These are phyloP conservation scores for Scutellaria barbata DNA, from an alignment of 257 asterid species.

Conservation along the genomic window DNA sequence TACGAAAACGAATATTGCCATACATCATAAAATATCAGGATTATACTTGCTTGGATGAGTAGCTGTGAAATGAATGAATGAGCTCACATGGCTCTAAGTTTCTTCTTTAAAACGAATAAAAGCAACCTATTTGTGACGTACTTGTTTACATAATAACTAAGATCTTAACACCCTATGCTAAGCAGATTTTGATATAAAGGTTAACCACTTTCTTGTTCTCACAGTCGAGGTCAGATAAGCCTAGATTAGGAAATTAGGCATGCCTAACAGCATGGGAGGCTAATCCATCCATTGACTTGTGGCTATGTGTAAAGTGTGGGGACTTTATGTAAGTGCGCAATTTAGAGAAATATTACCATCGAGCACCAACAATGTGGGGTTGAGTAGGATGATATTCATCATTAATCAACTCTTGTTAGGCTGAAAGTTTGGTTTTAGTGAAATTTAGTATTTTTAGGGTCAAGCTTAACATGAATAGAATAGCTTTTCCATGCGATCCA, in stretches of 20 bases:
- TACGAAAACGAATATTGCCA: background rate
- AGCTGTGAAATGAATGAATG: constrained; percentile 21
- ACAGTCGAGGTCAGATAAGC: background rate
- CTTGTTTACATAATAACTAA: background rate
- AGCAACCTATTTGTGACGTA: constrained; percentile 12
- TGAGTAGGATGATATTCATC: constrained; percentile 26
- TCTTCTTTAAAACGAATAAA: constrained; percentile 13
- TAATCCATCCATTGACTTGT: constrained; percentile 18
- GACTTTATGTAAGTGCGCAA: constrained; percentile 6
- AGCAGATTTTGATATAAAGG: too few species aligned
- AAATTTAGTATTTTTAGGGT: constrained; percentile 8
- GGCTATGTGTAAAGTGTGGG: constrained; percentile 26
- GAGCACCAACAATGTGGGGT: constrained; percentile 28
- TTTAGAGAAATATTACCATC: constrained; percentile 9
- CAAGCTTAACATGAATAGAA: constrained; percentile 11
- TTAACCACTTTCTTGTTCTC: background rate
- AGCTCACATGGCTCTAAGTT: constrained; percentile 24
- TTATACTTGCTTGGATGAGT: constrained; percentile 1
- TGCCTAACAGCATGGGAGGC: constrained; percentile 15
- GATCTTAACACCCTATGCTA: too few species aligned
- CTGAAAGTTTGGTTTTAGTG: constrained; percentile 7
- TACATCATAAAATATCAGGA: constrained; percentile 2
- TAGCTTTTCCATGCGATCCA: background rate
- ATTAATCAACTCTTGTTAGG: constrained; percentile 11
- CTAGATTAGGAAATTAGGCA: constrained; percentile 24